Conservation (phyloP, 2,329 filamentous ascomycete genomes). For the Paracorniculantispora psalliotae region DNA sequence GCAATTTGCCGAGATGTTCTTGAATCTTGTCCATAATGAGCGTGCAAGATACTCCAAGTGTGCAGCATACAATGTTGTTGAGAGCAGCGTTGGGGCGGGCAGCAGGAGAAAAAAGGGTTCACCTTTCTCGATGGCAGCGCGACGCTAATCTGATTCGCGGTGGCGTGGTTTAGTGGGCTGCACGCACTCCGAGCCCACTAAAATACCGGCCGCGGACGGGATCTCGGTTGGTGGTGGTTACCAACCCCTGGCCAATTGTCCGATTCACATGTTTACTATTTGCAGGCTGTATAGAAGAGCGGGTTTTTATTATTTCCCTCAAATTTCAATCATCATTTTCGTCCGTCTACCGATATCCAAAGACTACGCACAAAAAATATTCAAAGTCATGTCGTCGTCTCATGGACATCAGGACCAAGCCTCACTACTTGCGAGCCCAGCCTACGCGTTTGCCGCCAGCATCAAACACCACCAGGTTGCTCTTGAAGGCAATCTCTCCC, state of each 20-base stretch:
- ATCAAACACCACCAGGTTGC: conserved; percentile 54
- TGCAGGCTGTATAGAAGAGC: neutral
- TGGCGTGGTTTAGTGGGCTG: neutral
- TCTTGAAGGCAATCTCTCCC: conserved; percentile 57
- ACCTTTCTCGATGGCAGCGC: neutral
- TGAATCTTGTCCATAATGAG: conserved; percentile 20
- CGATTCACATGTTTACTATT: neutral
- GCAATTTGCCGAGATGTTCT: conserved; percentile 26
- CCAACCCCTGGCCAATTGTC: neutral
- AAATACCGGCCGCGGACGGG: no score
- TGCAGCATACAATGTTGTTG: conserved; percentile 5
- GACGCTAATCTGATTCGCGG: neutral
- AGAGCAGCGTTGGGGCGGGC: neutral
- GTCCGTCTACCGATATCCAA: neutral
- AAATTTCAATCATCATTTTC: no score
- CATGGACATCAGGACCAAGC: no score
- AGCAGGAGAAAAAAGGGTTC: neutral
- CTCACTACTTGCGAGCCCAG: neutral
- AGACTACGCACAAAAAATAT: neutral
- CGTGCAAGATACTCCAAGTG: neutral
- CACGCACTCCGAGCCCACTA: neutral
- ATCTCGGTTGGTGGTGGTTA: no score
- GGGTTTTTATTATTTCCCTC: no score
- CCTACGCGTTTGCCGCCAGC: conserved; percentile 47
- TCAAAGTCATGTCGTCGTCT: no score